Evolutionary conservation across 2,329 filamentous ascomycete genomes (phyloP).

Genomic region (Shiraia sp.): DNA sequence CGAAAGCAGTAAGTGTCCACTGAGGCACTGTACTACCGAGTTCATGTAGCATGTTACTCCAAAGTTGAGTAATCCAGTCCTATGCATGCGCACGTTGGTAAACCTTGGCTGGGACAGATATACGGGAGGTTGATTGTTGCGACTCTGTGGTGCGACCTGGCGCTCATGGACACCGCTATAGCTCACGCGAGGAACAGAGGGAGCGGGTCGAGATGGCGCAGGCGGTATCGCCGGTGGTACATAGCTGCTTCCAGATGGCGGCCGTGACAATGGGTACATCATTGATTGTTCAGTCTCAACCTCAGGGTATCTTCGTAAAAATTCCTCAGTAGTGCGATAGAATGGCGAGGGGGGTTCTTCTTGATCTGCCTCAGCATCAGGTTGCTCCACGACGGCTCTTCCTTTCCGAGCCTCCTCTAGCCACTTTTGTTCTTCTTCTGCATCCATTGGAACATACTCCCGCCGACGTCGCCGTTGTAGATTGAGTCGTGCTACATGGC

Average conservation of each 20-base stretch:
- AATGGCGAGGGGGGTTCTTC: slow-evolving; percentile 41
- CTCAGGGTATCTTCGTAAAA: slow-evolving; percentile 79
- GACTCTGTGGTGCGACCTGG: slow-evolving; percentile 37
- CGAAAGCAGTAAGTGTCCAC: slow-evolving; percentile 67
- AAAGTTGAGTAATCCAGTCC: slow-evolving; percentile 78
- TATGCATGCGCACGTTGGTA: slow-evolving; percentile 56
- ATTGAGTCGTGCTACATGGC: slow-evolving; percentile 56
- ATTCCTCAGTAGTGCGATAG: slow-evolving; percentile 78
- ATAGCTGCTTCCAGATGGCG: slow-evolving; percentile 49
- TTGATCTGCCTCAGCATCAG: slow-evolving; percentile 33
- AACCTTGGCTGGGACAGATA: slow-evolving; percentile 53
- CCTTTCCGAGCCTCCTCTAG: slow-evolving; percentile 74
- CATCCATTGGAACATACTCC: slow-evolving; percentile 72
- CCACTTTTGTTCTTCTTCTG: slow-evolving; percentile 81
- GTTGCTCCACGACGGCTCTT: slow-evolving; percentile 52
- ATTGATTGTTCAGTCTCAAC: slow-evolving; percentile 62
- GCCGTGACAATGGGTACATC: slow-evolving; percentile 49
- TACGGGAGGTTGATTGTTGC: slow-evolving; percentile 44
- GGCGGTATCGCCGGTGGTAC: slow-evolving; percentile 60
- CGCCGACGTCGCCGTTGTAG: slow-evolving; percentile 61
- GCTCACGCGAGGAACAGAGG: slow-evolving; percentile 63
- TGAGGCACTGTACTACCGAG: slow-evolving; percentile 81
- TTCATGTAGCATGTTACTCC: slow-evolving; percentile 91
- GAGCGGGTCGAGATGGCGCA: slow-evolving; percentile 62
- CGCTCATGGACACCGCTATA: slow-evolving; percentile 80